phyloP scores from a whole-genome alignment of 495 filamentous ascomycete genomes.

The Cenococcum geophilum region DNA sequence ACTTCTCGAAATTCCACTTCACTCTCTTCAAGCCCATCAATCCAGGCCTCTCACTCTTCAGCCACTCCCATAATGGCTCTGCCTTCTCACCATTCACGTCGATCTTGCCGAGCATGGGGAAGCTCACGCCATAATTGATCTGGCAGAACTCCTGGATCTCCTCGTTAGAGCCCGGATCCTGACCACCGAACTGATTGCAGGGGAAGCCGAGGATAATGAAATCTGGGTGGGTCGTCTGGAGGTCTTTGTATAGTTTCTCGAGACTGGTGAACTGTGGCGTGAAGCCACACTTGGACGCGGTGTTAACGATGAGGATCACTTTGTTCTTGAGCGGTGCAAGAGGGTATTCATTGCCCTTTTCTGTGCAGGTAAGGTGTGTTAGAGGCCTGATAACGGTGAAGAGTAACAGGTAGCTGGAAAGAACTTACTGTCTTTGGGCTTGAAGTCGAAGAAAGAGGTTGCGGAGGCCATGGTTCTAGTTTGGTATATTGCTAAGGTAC shows the following conservation, averaged over 20 bases:
- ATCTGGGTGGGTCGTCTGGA: slow-evolving; percentile 61
- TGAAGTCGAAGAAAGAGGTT: slow-evolving; percentile 87
- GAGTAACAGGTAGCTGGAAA: neutral
- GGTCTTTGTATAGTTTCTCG: slow-evolving; percentile 78
- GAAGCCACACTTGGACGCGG: slow-evolving; percentile 98
- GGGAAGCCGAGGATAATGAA: slow-evolving; percentile 92
- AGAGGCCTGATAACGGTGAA: neutral
- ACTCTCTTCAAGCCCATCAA: slow-evolving; percentile 77
- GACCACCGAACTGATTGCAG: slow-evolving; percentile 92
- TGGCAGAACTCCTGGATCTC: slow-evolving; percentile 91
- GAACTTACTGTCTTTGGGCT: slow-evolving; percentile 50
- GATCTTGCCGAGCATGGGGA: slow-evolving; percentile 85
- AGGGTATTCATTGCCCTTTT: slow-evolving; percentile 65
- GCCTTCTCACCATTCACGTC: slow-evolving; percentile 86
- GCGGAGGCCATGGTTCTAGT: slow-evolving; percentile 70
- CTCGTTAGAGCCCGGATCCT: slow-evolving; percentile 84
- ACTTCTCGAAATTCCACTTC: slow-evolving; percentile 99
- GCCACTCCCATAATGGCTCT: slow-evolving; percentile 74
- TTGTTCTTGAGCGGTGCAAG: slow-evolving; percentile 72
- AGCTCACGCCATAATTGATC: slow-evolving; percentile 89
- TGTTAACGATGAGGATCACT: slow-evolving; percentile 94
- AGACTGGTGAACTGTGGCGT: slow-evolving; percentile 92
- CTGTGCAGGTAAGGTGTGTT: slow-evolving; percentile 40
- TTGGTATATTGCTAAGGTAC: neutral
- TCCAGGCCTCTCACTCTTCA: slow-evolving; percentile 82